Conservation (phyloP, 1,284 basidiomycete genomes). For the Irpex rosettiformis region DNA sequence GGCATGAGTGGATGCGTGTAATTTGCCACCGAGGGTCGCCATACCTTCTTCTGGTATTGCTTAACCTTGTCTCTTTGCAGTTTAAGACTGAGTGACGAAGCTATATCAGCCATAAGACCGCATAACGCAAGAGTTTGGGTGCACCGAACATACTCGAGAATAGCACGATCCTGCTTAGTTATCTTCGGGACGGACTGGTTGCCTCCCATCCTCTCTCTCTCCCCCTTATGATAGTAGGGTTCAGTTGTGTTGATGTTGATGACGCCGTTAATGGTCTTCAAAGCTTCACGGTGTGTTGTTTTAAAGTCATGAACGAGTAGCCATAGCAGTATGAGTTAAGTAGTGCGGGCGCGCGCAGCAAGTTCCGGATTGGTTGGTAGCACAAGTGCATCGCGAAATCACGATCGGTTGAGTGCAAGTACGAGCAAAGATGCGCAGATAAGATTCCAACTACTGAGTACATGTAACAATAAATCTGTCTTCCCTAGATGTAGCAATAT, state of each 20-base stretch:
- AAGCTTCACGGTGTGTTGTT: not conserved
- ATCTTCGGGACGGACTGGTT: constrained; percentile 85
- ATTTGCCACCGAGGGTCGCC: too few relatives aligned
- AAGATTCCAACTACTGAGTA: not conserved
- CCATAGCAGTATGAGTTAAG: not conserved
- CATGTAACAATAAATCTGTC: not conserved
- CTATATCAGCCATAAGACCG: too few relatives aligned
- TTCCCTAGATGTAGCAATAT: not conserved
- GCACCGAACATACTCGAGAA: constrained; percentile 70
- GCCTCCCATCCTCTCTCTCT: constrained; percentile 49
- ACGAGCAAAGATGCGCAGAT: not conserved
- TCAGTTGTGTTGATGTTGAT: constrained; percentile 4
- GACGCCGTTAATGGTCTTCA: not conserved
- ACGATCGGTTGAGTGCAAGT: not conserved
- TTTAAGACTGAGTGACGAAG: constrained; percentile 66
- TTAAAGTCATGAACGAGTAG: not conserved
- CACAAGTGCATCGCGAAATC: not conserved
- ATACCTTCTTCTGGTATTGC: constrained; percentile 92
- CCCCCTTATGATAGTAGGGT: not conserved
- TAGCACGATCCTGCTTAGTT: constrained; percentile 89
- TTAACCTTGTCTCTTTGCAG: constrained; percentile 93
- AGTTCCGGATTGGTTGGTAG: not conserved
- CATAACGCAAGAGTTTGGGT: too few relatives aligned
- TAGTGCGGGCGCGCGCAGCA: not conserved
- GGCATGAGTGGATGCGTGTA: not conserved